Conservation (phyloP, 164 flowering plant species). For the Kingdonia uniflora region DNA sequence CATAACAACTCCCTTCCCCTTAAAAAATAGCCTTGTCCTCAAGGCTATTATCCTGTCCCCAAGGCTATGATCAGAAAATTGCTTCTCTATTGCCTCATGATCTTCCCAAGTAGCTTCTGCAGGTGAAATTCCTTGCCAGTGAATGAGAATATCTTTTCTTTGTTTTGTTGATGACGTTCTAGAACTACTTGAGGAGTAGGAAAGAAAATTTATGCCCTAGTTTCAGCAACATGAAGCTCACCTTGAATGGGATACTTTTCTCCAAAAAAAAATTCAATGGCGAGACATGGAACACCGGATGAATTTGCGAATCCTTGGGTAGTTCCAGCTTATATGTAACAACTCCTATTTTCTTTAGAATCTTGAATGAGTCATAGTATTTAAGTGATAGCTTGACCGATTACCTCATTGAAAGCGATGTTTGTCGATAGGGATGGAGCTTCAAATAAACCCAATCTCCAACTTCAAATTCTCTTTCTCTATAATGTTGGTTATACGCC, state of each 20-base stretch:
- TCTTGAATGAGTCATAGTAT: background rate
- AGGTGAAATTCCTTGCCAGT: background rate
- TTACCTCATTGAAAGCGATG: background rate
- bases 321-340: background rate
- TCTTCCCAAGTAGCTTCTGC: slow-evolving; percentile 1
- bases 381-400: background rate
- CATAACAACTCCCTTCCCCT: slow-evolving; percentile 2
- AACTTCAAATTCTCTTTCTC: no score
- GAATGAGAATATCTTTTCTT: background rate
- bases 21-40: background rate
- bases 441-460: no score
- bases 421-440: background rate
- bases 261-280: no score
- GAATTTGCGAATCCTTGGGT: background rate
- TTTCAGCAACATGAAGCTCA: background rate
- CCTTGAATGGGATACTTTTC: background rate
- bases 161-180: background rate
- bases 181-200: background rate
- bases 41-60: background rate
- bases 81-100: background rate
- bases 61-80: background rate
- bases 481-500: no score
- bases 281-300: background rate
- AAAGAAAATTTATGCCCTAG: background rate
- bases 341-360: background rate